Conservation (phyloP, 1,284 basidiomycete genomes). For the Leccinum olivaceoglutinosum region DNA sequence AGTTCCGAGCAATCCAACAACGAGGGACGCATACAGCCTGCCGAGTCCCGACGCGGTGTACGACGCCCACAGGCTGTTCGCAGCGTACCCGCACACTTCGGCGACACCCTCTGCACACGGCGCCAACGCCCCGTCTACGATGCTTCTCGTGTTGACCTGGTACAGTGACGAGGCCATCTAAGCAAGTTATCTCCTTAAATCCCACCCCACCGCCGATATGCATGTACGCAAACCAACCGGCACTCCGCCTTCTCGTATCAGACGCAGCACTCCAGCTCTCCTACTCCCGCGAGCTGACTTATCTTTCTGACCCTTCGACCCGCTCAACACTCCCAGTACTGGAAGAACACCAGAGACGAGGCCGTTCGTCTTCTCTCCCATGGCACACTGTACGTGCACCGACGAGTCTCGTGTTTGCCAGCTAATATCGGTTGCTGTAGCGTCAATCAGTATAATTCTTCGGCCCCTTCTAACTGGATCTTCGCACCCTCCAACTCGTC, state of each 20-base stretch:
- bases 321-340: conserved; percentile 27
- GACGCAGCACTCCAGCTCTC: conserved; percentile 20
- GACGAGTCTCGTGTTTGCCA: background rate
- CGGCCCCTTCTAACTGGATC: conserved; percentile 32
- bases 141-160: conserved; percentile 14
- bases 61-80: conserved; percentile 56
- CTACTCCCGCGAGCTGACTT: conserved; percentile 29
- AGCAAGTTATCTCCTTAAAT: conserved; percentile 44
- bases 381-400: conserved; percentile 23
- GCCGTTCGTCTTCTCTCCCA: conserved; percentile 25
- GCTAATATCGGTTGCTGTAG: conserved; percentile 14
- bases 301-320: conserved; percentile 29
- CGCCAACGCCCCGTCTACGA: conserved; percentile 25
- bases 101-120: conserved; percentile 66
- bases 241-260: conserved; percentile 31
- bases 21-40: conserved; percentile 7
- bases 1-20: conserved; percentile 18
- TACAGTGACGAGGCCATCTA: conserved; percentile 58
- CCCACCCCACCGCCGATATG: conserved; percentile 55
- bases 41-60: conserved; percentile 40
- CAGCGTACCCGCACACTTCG: conserved; percentile 63
- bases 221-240: conserved; percentile 52
- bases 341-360: conserved; percentile 29
- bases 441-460: conserved; percentile 35
- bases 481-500: conserved; percentile 39